A percentile compares a stretch with the other conserved stretches of the same genome.
phyloP scores from a whole-genome alignment of 2,329 filamentous ascomycete genomes.

The Fusarium camptoceras region DNA sequence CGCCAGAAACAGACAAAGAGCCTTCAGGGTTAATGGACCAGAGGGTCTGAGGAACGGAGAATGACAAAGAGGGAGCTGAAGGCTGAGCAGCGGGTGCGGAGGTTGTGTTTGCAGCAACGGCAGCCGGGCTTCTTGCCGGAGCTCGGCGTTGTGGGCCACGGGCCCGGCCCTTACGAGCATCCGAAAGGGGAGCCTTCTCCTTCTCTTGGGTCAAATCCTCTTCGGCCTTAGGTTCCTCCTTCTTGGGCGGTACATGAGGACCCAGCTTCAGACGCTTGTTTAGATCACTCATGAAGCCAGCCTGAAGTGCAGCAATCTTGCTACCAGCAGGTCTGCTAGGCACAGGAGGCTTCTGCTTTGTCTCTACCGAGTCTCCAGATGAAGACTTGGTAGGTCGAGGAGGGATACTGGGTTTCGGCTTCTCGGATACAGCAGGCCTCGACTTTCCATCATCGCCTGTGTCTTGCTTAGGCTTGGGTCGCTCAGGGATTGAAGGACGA shows the following conservation, averaged over 20 bases:
- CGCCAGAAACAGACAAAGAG: slow-evolving; percentile 49
- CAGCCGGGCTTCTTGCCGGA: slow-evolving; percentile 63
- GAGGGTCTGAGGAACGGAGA: slow-evolving; percentile 61
- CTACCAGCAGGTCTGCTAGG: slow-evolving; percentile 79
- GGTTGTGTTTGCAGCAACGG: slow-evolving; percentile 17
- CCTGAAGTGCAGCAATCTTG: slow-evolving; percentile 92
- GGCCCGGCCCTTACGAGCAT: slow-evolving; percentile 91
- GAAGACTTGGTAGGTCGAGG: slow-evolving; percentile 68
- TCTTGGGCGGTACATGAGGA: slow-evolving; percentile 78
- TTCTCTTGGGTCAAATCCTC: slow-evolving; percentile 67
- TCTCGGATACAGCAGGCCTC: slow-evolving; percentile 61
- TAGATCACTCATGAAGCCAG: slow-evolving; percentile 91
- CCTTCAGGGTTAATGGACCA: slow-evolving; percentile 66
- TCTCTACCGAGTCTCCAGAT: slow-evolving; percentile 56
- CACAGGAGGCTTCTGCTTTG: slow-evolving; percentile 84
- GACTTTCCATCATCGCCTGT: slow-evolving; percentile 54
- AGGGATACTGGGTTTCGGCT: slow-evolving; percentile 71
- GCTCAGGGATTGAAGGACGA: slow-evolving; percentile 62
- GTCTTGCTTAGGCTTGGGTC: slow-evolving; percentile 64
- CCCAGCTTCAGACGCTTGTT: slow-evolving; percentile 90
- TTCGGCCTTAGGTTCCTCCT: slow-evolving; percentile 72
- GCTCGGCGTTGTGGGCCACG: slow-evolving; percentile 86
- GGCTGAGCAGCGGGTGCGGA: slow-evolving; percentile 49
- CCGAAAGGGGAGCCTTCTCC: slow-evolving; percentile 82
- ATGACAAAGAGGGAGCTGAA: slow-evolving; percentile 56